phyloP scores from a whole-genome alignment of 2,329 filamentous ascomycete species.

The Coniochaeta pulveracea region DNA sequence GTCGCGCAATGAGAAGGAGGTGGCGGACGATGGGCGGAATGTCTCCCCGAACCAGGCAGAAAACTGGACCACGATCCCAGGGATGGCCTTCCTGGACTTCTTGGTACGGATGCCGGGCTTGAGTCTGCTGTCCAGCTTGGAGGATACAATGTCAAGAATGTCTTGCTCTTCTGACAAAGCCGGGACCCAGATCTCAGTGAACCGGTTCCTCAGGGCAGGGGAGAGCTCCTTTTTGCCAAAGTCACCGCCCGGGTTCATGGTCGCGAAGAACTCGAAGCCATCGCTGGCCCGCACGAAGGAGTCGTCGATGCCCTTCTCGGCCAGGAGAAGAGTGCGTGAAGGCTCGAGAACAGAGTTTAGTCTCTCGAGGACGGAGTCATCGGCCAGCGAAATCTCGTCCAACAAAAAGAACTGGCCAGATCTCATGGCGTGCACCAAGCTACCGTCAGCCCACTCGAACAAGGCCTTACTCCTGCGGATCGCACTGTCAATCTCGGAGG shows the following conservation, averaged over 20 bases:
- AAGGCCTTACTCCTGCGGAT: conserved; percentile 64
- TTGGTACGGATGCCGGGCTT: conserved; percentile 16
- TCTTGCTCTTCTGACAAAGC: conserved; percentile 76
- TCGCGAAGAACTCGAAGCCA: conserved; percentile 92
- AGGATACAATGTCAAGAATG: conserved; percentile 72
- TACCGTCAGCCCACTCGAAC: conserved; percentile 95
- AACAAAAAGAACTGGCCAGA: conserved; percentile 82
- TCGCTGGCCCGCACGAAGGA: conserved; percentile 64
- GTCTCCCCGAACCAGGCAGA: conserved; percentile 83
- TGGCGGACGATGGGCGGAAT: conserved; percentile 64
- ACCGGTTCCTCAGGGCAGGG: conserved; percentile 85
- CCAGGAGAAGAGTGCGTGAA: conserved; percentile 72
- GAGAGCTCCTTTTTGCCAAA: conserved; percentile 98
- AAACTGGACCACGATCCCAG: conserved; percentile 68
- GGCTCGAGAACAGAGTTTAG: conserved; percentile 95
- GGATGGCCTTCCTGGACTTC: conserved; percentile 30
- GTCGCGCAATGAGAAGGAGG: conserved; percentile 82
- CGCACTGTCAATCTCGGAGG: conserved; percentile 32
- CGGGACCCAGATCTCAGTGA: conserved; percentile 98
- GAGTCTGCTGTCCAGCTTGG: conserved; percentile 53
- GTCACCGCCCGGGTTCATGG: conserved; percentile 98
- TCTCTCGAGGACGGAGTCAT: conserved; percentile 92
- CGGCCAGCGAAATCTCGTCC: conserved; percentile 94
- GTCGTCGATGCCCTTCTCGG: conserved; percentile 83
- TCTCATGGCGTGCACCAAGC: conserved; percentile 88